phyloP scores from a whole-genome alignment of 352 stramenopile species.

The Pythium biforme region DNA sequence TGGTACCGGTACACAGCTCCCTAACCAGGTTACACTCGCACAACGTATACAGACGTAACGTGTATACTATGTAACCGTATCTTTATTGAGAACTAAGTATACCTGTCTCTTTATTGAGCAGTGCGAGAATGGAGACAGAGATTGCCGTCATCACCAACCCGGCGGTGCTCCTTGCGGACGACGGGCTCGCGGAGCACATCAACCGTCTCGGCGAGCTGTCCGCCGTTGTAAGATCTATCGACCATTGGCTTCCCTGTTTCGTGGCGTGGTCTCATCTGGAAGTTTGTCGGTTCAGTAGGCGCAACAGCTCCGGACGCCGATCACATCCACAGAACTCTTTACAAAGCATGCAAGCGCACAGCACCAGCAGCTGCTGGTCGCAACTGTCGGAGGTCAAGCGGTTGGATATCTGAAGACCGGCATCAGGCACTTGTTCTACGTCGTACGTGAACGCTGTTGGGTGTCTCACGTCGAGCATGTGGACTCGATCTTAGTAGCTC shows the following conservation, averaged over 20 bases:
- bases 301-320: constrained; percentile 55
- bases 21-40: neutral
- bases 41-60: neutral
- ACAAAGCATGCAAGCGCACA: constrained; percentile 25
- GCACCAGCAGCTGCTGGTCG: constrained; percentile 45
- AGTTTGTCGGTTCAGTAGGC: constrained; percentile 31
- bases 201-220: constrained; percentile 48
- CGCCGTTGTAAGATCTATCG: constrained; percentile 32
- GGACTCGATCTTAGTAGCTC: too few relatives aligned
- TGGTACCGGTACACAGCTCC: neutral
- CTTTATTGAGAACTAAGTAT: too few relatives aligned
- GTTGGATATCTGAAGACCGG: constrained; percentile 67
- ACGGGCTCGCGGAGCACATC: constrained; percentile 28
- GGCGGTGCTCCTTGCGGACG: constrained; percentile 25
- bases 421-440: constrained; percentile 75
- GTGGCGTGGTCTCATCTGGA: neutral
- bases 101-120: too few relatives aligned
- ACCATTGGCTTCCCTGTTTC: neutral
- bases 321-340: constrained; percentile 58
- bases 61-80: constrained; percentile 9
- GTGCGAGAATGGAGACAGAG: neutral
- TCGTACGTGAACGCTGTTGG: constrained; percentile 34
- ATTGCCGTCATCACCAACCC: constrained; percentile 18
- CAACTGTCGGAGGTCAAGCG: constrained; percentile 23
- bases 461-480: neutral